phyloP scores from a whole-genome alignment of 1,284 basidiomycete genomes.

The Ganoderma meredithae region DNA sequence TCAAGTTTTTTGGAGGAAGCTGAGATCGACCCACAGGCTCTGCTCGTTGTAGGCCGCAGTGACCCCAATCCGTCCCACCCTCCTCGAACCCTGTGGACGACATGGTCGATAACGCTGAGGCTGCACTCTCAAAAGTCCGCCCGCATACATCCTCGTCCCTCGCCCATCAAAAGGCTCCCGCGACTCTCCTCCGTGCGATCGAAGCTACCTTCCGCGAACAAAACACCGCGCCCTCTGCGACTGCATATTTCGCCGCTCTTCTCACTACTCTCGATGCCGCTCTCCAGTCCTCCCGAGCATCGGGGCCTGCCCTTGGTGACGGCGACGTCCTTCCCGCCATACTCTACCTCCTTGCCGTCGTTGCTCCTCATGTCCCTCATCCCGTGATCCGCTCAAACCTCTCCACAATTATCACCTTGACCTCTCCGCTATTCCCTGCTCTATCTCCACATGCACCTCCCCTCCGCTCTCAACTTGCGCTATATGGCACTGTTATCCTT shows the following conservation, averaged over 20 bases:
- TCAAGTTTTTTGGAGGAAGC: constrained; percentile 5
- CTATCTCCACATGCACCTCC: constrained; percentile 72
- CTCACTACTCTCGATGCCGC: constrained; percentile 82
- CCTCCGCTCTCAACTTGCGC: constrained; percentile 76
- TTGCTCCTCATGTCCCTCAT: constrained; percentile 78
- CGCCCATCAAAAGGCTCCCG: constrained; percentile 90
- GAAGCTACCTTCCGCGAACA: constrained; percentile 90
- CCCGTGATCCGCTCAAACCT: constrained; percentile 77
- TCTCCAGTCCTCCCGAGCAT: constrained; percentile 60
- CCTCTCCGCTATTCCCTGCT: constrained; percentile 79
- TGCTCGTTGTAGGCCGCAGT: constrained; percentile 13
- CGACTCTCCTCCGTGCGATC: constrained; percentile 87
- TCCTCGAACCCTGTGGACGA: constrained; percentile 1
- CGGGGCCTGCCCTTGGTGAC: constrained; percentile 67
- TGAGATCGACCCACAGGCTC: not conserved
- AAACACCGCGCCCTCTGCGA: constrained; percentile 71
- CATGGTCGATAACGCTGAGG: constrained; percentile 51
- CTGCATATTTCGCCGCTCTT: constrained; percentile 90
- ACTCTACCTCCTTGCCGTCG: constrained; percentile 89
- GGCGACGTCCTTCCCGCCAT: constrained; percentile 88
- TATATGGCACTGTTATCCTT: constrained; percentile 74
- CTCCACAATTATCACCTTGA: constrained; percentile 68
- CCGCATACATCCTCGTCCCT: constrained; percentile 86
- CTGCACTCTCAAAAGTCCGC: constrained; percentile 85
- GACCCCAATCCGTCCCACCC: constrained; percentile 8